Percentiles rank a stretch among this genome's conserved stretches.
Conservation (phyloP, 1,284 basidiomycete genomes). For the Tilletia caries region DNA sequence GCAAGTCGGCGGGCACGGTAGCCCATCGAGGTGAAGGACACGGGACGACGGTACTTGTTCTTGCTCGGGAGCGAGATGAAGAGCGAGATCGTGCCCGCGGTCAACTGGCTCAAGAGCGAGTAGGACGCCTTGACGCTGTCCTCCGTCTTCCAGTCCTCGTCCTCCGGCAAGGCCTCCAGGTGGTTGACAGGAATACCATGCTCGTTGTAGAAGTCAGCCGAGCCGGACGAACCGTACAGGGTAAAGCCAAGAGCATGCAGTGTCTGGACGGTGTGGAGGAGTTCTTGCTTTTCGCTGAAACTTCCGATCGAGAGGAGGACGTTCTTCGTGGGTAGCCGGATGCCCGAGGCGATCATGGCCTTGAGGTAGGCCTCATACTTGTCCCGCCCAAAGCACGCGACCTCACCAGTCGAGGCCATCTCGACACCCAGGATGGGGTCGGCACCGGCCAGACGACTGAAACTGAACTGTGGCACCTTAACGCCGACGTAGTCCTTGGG, state of each 20-base stretch:
- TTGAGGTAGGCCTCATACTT: constrained; percentile 99
- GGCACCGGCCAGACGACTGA: constrained; percentile 88
- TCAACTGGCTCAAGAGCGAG: constrained; percentile 51
- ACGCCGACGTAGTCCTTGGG: constrained; percentile 92
- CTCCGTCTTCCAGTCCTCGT: constrained; percentile 45
- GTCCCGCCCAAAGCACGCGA: constrained; percentile 94
- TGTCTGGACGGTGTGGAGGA: constrained; percentile 93
- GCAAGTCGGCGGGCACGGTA: constrained; percentile 97
- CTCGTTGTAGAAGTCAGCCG: constrained; percentile 61
- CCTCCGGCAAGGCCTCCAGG: constrained; percentile 52
- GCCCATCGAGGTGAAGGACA: constrained; percentile 93
- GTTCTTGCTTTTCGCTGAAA: constrained; percentile 95
- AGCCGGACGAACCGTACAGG: constrained; percentile 94
- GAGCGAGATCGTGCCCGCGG: constrained; percentile 60
- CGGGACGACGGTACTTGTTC: constrained; percentile 94
- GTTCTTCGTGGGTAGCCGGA: constrained; percentile 89
- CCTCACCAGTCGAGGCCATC: constrained; percentile 99
- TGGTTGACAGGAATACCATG: constrained; percentile 51
- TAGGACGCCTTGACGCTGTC: constrained; percentile 47
- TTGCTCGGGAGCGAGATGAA: constrained; percentile 99
- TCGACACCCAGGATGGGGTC: constrained; percentile 98
- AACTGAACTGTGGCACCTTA: constrained; percentile 98
- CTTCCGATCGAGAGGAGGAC: constrained; percentile 90
- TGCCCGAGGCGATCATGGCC: constrained; percentile 91
- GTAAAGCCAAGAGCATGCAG: constrained; percentile 90